Evolutionary conservation across 2,329 filamentous ascomycete genomes (phyloP).

Genomic region (Aspergillus floridensis): DNA sequence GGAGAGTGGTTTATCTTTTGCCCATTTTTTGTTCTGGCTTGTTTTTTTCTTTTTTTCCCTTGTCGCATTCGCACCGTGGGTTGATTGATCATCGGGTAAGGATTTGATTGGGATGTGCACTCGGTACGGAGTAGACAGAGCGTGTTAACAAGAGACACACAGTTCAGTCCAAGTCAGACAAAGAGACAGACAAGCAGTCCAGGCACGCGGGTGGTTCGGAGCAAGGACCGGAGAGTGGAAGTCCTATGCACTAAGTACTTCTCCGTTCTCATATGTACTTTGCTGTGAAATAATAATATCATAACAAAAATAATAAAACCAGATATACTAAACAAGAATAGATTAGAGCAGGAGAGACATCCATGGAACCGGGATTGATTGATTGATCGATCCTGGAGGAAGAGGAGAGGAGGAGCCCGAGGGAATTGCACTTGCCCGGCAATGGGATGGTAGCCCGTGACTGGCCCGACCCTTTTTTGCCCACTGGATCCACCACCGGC

Average conservation of each 20-base stretch:
- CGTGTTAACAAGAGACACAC: neutral
- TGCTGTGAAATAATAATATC: no score
- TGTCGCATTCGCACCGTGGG: neutral
- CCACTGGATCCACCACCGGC: neutral
- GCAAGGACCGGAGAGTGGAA: neutral
- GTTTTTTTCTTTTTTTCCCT: neutral
- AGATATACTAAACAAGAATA: neutral
- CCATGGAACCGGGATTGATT: constrained; percentile 10
- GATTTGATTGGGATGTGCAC: neutral
- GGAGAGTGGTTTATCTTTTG: neutral
- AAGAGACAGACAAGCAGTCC: neutral
- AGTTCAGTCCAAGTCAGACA: neutral
- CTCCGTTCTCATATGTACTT: no score
- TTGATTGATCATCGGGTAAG: neutral
- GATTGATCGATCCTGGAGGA: constrained; percentile 9
- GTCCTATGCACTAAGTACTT: no score
- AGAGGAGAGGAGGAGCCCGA: no score
- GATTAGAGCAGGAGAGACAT: constrained; percentile 3
- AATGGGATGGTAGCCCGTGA: neutral
- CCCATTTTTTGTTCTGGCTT: no score
- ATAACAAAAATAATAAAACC: no score
- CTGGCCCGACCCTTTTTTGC: neutral
- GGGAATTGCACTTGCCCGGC: neutral
- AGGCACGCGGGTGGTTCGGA: neutral
- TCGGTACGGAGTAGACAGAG: neutral